These are phyloP conservation scores for Hymenoscyphus fraxineus DNA, from an alignment of 2,329 filamentous ascomycete genomes.

Conservation along the genomic window DNA sequence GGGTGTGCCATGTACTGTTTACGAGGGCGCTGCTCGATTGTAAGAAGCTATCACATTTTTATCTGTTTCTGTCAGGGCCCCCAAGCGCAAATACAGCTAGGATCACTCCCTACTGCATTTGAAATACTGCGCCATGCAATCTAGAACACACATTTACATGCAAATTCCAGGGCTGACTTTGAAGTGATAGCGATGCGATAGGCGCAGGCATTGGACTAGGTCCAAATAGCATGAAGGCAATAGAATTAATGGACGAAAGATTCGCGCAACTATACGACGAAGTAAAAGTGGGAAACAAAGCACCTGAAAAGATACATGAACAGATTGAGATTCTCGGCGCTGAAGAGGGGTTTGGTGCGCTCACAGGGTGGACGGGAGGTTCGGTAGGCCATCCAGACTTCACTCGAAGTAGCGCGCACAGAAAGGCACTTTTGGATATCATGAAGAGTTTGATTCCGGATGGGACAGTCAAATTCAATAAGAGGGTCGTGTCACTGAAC, in stretches of 20 bases:
- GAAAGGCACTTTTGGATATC: constrained; percentile 42
- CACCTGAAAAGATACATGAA: constrained; percentile 37
- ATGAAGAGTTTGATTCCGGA: constrained; percentile 39
- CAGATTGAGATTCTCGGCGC: constrained; percentile 42
- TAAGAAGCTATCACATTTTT: neutral
- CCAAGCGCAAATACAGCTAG: too few relatives aligned
- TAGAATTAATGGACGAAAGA: constrained; percentile 40
- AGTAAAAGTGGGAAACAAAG: constrained; percentile 40
- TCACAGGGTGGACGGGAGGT: constrained; percentile 37
- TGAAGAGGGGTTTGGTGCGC: constrained; percentile 40
- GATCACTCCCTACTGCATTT: too few relatives aligned
- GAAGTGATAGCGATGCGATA: constrained; percentile 14
- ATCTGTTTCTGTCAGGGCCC: too few relatives aligned
- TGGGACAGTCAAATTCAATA: constrained; percentile 31
- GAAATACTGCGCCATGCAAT: too few relatives aligned
- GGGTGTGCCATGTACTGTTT: constrained; percentile 18
- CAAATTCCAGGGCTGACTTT: too few relatives aligned
- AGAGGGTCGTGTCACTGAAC: constrained; percentile 29
- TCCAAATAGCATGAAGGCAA: constrained; percentile 41
- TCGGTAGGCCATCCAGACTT: constrained; percentile 38
- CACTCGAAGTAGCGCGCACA: constrained; percentile 40
- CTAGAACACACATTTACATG: too few relatives aligned
- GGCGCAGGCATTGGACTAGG: constrained; percentile 38
- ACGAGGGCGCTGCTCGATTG: constrained; percentile 21
- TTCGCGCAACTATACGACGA: constrained; percentile 39